Percentiles rank a stretch among this genome's conserved stretches.
Evolutionary conservation across 441 rosid genomes (phyloP).

Genomic region (Theobroma grandiflorum): DNA sequence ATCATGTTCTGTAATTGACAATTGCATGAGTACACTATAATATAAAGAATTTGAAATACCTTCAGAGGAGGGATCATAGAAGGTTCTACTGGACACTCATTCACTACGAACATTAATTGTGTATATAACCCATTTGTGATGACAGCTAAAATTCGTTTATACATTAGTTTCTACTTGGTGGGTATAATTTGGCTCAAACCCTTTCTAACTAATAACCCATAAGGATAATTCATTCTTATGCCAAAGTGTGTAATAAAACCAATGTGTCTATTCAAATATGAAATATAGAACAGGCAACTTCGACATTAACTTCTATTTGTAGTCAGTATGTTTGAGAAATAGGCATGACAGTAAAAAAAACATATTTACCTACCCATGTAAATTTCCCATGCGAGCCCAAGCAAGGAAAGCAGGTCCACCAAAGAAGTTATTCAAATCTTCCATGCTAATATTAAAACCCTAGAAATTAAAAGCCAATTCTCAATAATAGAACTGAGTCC

Average conservation of each 20-base stretch:
- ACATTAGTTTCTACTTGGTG: slow-evolving; percentile 3
- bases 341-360: slow-evolving; percentile 11
- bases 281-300: neutral
- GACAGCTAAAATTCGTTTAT: neutral
- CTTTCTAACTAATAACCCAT: neutral
- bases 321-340: slow-evolving; percentile 3
- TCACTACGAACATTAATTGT: slow-evolving; percentile 12
- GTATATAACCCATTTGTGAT: neutral
- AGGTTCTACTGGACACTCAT: neutral
- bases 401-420: slow-evolving; percentile 99
- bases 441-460: slow-evolving; percentile 77
- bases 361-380: slow-evolving; percentile 73
- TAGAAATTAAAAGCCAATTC: slow-evolving; percentile 40
- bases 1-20: neutral
- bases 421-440: slow-evolving; percentile 84
- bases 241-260: slow-evolving; percentile 1
- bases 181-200: slow-evolving; percentile 11
- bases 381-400: slow-evolving; percentile 99
- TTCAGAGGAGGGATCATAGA: neutral
- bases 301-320: slow-evolving; percentile 16
- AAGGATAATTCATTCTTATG: neutral
- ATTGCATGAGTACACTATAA: slow-evolving; percentile 4
- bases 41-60: neutral
- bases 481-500: slow-evolving; percentile 6
- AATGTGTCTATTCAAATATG: neutral